Evolutionary conservation across 306 rosid genomes (phyloP).

Genomic region (Cucumis melo): DNA sequence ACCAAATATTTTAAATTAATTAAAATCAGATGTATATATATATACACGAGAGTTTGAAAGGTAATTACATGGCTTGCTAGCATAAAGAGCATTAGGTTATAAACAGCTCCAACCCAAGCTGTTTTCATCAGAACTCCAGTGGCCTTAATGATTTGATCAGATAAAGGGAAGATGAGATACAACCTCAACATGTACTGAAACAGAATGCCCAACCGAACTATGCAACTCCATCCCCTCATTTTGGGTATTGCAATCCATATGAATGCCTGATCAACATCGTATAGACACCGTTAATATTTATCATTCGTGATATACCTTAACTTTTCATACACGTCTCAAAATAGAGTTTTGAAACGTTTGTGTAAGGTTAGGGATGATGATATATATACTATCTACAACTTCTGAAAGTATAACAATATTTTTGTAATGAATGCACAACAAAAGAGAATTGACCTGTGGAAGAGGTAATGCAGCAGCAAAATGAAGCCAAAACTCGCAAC

Average conservation of each 20-base stretch:
- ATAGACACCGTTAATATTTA: too few relatives aligned
- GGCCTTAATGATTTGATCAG: slow-evolving; percentile 33
- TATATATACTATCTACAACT: too few relatives aligned
- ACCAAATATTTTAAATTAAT: too few relatives aligned
- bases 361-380: too few relatives aligned
- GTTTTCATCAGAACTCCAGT: slow-evolving; percentile 43
- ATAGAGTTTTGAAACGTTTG: too few relatives aligned
- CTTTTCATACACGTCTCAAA: too few relatives aligned
- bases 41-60: too few relatives aligned
- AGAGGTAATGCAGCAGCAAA: slow-evolving; percentile 44
- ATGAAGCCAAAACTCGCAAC: slow-evolving; percentile 40
- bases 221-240: not conserved
- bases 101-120: slow-evolving; percentile 15
- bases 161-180: slow-evolving; percentile 41
- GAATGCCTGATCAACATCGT: not conserved
- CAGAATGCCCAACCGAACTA: not conserved
- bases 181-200: slow-evolving; percentile 43
- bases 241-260: slow-evolving; percentile 1
- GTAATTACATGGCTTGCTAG: slow-evolving; percentile 15
- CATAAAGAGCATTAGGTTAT: slow-evolving; percentile 13
- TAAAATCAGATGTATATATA: too few relatives aligned
- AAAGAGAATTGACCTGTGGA: slow-evolving; percentile 33
- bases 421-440: too few relatives aligned
- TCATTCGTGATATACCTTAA: too few relatives aligned
- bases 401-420: too few relatives aligned